Evolutionary conservation across 192 early-diverging fungal genomes (phyloP), one percentile per base, ranked within the genome.

Genomic region (Helicostylum pulchrum): DNA sequence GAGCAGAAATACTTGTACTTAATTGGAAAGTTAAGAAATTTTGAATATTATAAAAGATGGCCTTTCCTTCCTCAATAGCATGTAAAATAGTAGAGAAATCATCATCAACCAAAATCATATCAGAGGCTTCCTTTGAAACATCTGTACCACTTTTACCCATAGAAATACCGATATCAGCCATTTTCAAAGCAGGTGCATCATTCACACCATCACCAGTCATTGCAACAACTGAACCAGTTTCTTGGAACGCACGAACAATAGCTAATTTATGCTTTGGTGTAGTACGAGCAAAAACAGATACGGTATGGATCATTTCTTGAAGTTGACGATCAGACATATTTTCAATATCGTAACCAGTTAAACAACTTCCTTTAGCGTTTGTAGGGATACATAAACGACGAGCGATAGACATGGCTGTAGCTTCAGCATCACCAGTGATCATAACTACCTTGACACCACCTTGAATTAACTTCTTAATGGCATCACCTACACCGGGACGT

Each of bases 171-270:
- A 99, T 95, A 69, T 97, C 93, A 0, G 96, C 92, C 62, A 95
- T 81, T 62, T 88, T 83, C 62, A 99, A 68, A 7, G 96, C 96
- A 45, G 94, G 95, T 5, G 93, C 95, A 79, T 99, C 96, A 70
- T 96, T 99, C 6, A 96, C 92, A 43, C 96, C 96, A 67, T 99
- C 96, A 14, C 95, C 96, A 0, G 92, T 94, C 94, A 99, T 96
- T 8, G 94, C 96, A 0, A 97, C 96, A 30, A 96, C 85, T 32
- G 83, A 77, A 2, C 95, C 95, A 12, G 86, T 89, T 36, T 82
- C 67, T 68, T 99, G 96, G 71, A 94, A 85, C 7, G 94, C 94
- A 6, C 83, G 66, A 4, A 99, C 91, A 73, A 99, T 96, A 5
- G 85, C 83, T 72, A 97, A 83, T 78, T 99, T 99, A 80, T 97